Percentiles rank a stretch among this genome's conserved stretches.
Conservation (phyloP, 192 early-diverging fungal species). For the Lobulomyces angularis region DNA sequence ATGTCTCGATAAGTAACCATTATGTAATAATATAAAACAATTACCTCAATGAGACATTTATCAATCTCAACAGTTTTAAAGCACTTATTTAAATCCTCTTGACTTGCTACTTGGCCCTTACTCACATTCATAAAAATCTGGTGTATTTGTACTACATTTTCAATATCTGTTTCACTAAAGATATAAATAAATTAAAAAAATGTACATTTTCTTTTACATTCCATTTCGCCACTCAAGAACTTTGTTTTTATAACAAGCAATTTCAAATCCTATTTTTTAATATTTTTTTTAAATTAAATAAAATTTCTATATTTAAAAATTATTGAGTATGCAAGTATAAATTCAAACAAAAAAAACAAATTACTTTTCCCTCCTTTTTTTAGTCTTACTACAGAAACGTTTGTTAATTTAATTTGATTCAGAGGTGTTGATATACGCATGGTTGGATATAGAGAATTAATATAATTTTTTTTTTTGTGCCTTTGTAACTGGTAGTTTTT, state of each 20-base stretch:
- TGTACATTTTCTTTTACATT: slow-evolving; percentile 45
- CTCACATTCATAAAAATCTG: slow-evolving; percentile 86
- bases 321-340: too few species aligned
- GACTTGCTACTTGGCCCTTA: slow-evolving; percentile 88
- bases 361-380: slow-evolving; percentile 94
- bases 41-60: slow-evolving; percentile 54
- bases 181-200: slow-evolving; percentile 3
- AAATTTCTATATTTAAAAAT: too few species aligned
- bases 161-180: slow-evolving; percentile 80
- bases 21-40: slow-evolving; percentile 7
- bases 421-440: slow-evolving; percentile 19
- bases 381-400: slow-evolving; percentile 89
- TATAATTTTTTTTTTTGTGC: too few species aligned
- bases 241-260: slow-evolving; percentile 99
- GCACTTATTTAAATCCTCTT: slow-evolving; percentile 71
- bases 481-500: too few species aligned
- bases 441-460: too few species aligned
- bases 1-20: not conserved
- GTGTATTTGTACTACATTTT: slow-evolving; percentile 94
- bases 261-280: too few species aligned
- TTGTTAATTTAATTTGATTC: slow-evolving; percentile 63
- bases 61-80: slow-evolving; percentile 79
- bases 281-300: too few species aligned
- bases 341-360: too few species aligned
- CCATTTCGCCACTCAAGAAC: slow-evolving; percentile 88